Base-by-base conservation (phyloP, 164 flowering plant genomes). In the Tetrastigma voinierianum region DNA sequence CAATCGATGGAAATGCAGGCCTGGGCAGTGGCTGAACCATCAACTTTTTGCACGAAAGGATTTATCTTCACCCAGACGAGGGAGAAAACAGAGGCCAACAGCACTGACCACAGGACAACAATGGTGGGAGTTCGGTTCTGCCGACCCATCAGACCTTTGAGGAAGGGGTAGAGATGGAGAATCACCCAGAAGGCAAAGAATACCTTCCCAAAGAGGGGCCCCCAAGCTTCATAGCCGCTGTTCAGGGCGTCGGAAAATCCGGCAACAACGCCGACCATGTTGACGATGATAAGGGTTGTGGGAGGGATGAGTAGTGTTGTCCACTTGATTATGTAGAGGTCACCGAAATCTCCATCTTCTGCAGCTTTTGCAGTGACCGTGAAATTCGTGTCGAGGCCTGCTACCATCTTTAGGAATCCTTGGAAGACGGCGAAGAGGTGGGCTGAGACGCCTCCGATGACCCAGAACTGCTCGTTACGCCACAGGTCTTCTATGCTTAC, bases 381-480 rank as follows among this genome's bases (percentile, higher is more conserved):
- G 82, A 93, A 93, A 84, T 90, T 93, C 74, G 98, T 93, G 68
- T 93, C 98, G 0, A 93, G 23, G 5, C 98, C 98, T 0, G 97
- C 98, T 12, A 84, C 52, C 96, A 93, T 87, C 72, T 93, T 93
- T 7, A 93, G 83, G 53, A 93, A 72, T 10, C 98, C 98, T 76
- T 93, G 98, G 86, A 93, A 93, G 48, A 93, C 97, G 0, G 98
- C 98, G 73, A 95, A 95, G 51, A 95, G 91, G 74, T 95, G 98
- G 10, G 98, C 98, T 19, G 98, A 94, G 25, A 94, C 98, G 3
- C 98, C 96, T 60, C 98, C 98, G 21, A 94, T 95, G 44, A 95
- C 98, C 98, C 98, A 95, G 61, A 95, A 95, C 70, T 92, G 98
- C 78, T 95, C 98, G 66, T 95, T 95, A 10, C 98, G 80, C 97